Percentiles rank a stretch among this genome's conserved stretches.
phyloP scores from a whole-genome alignment of 805 yeast species.

The Candida saitoana region DNA sequence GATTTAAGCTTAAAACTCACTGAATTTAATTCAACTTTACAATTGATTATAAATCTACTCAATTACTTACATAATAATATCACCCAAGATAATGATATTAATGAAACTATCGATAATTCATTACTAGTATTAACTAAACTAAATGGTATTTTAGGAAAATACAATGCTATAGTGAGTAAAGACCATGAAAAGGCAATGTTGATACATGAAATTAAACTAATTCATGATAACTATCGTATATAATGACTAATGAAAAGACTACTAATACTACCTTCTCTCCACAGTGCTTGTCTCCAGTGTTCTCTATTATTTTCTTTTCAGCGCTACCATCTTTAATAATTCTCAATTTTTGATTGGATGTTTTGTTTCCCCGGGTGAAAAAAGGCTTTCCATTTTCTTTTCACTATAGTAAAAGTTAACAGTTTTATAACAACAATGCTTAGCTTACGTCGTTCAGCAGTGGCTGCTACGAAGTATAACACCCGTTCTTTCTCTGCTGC shows the following conservation, averaged over 20 bases:
- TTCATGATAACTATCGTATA: not conserved
- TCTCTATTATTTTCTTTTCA: no score
- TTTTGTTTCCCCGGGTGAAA: not conserved
- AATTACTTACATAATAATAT: constrained; percentile 15
- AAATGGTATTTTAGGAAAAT: not conserved
- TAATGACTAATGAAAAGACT: not conserved
- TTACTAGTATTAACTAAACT: not conserved
- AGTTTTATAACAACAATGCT: constrained; percentile 6
- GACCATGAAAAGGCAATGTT: not conserved
- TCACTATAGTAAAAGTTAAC: not conserved
- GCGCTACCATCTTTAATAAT: constrained; percentile 6
- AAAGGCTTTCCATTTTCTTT: not conserved
- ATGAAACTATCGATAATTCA: not conserved
- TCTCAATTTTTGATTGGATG: constrained; percentile 1
- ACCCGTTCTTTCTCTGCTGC: constrained; percentile 24
- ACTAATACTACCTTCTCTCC: not conserved
- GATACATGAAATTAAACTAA: not conserved
- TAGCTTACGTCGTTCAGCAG: constrained; percentile 11
- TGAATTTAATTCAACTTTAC: constrained; percentile 32
- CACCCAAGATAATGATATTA: not conserved
- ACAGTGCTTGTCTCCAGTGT: no score
- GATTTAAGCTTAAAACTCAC: constrained; percentile 21
- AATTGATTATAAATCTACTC: constrained; percentile 29
- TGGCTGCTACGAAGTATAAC: constrained; percentile 8
- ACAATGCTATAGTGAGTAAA: not conserved